Conservation (phyloP, 495 filamentous ascomycete genomes). For the Chaetomidium leptoderma region DNA sequence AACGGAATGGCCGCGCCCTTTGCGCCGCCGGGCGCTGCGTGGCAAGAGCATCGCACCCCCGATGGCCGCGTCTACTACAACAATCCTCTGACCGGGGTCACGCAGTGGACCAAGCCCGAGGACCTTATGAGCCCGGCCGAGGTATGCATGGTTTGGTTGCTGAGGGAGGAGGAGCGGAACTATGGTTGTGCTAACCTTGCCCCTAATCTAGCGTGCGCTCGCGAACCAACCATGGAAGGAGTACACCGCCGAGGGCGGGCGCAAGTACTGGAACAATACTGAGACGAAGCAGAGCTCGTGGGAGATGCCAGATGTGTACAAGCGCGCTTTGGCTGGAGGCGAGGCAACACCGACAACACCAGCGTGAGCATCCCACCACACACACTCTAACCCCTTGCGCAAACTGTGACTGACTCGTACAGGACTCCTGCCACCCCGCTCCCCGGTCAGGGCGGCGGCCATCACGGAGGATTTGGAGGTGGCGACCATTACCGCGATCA, state of each 20-base stretch:
- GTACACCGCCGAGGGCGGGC: slow-evolving; percentile 77
- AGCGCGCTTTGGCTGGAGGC: slow-evolving; percentile 56
- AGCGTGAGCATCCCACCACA: slow-evolving; percentile 52
- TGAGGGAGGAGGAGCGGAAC: neutral
- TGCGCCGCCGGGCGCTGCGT: slow-evolving; percentile 52
- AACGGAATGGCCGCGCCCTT: slow-evolving; percentile 53
- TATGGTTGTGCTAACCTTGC: neutral
- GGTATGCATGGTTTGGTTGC: too few relatives aligned
- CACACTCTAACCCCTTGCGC: neutral
- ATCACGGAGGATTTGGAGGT: slow-evolving; percentile 27
- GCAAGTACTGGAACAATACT: slow-evolving; percentile 91
- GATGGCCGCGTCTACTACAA: slow-evolving; percentile 94
- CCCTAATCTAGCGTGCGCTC: slow-evolving; percentile 61
- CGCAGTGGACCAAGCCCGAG: slow-evolving; percentile 89
- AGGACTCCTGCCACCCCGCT: slow-evolving; percentile 56
- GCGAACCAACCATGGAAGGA: slow-evolving; percentile 89
- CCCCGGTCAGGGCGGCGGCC: slow-evolving; percentile 11
- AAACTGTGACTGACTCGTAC: slow-evolving; percentile 11
- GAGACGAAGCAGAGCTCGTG: slow-evolving; percentile 90
- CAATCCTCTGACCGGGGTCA: slow-evolving; percentile 78
- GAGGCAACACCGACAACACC: slow-evolving; percentile 47
- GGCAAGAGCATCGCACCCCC: slow-evolving; percentile 78
- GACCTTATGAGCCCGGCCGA: slow-evolving; percentile 85
- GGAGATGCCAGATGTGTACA: slow-evolving; percentile 88
- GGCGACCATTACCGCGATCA: slow-evolving; percentile 26